Percentiles rank a stretch among this genome's conserved stretches.
These are phyloP conservation scores for Colletotrichum agaves DNA, from an alignment of 2,329 filamentous ascomycete genomes.

Conservation along the genomic window DNA sequence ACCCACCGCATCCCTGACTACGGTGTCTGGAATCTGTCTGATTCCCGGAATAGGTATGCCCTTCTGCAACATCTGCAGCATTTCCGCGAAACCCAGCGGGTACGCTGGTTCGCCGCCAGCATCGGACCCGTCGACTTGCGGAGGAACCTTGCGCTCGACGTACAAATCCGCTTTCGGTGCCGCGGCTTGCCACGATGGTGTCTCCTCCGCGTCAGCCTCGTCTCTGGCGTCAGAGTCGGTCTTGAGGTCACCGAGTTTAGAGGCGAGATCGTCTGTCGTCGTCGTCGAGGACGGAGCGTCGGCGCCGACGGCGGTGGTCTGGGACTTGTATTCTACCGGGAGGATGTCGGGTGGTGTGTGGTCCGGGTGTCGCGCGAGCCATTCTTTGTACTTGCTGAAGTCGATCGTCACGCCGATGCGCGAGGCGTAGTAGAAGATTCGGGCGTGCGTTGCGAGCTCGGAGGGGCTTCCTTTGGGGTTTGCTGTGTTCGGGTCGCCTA, in stretches of 20 bases:
- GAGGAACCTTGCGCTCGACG: constrained; percentile 50
- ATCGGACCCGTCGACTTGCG: constrained; percentile 37
- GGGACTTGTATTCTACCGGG: constrained; percentile 46
- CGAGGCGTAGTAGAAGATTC: constrained; percentile 73
- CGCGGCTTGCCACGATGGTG: constrained; percentile 59
- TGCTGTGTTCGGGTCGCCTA: constrained; percentile 61
- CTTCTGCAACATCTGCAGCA: constrained; percentile 85
- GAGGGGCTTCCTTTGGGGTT: constrained; percentile 60
- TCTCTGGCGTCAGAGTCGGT: background rate
- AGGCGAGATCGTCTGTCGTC: constrained; percentile 30
- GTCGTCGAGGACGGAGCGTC: background rate
- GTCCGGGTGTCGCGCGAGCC: constrained; percentile 57
- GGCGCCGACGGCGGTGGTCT: background rate
- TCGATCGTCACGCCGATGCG: constrained; percentile 66
- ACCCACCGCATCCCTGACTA: constrained; percentile 76
- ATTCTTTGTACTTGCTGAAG: constrained; percentile 74
- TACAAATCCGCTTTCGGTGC: constrained; percentile 61
- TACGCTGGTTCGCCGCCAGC: constrained; percentile 70
- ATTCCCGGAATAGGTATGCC: constrained; percentile 89
- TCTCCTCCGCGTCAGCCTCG: background rate
- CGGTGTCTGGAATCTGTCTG: constrained; percentile 83
- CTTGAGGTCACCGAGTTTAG: constrained; percentile 23
- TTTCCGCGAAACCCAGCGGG: constrained; percentile 84
- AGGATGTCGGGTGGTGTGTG: constrained; percentile 50
- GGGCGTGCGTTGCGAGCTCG: constrained; percentile 73